These are phyloP conservation scores for Rhodofomes roseus DNA, from an alignment of 1,284 basidiomycete species.

Conservation along the genomic window DNA sequence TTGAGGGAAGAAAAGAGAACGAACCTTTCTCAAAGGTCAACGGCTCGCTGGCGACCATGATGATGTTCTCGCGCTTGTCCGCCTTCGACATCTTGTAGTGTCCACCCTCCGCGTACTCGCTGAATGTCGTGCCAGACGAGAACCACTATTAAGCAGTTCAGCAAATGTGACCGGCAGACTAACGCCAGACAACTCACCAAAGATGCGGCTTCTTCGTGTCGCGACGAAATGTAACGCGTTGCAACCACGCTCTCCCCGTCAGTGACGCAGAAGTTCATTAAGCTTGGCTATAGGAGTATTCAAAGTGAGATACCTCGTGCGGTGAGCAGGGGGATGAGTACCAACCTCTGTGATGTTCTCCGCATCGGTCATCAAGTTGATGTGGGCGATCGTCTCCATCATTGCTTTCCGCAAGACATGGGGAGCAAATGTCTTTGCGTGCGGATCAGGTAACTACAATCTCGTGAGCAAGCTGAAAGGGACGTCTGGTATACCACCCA, in stretches of 20 bases:
- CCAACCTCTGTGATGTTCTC: conserved; percentile 68
- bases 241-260: conserved; percentile 93
- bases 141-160: conserved; percentile 65
- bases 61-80: conserved; percentile 94
- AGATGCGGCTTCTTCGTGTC: conserved; percentile 90
- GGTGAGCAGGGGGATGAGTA: conserved; percentile 1
- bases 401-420: conserved; percentile 73
- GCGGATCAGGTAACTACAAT: conserved; percentile 72
- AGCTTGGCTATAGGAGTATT: conserved; percentile 65
- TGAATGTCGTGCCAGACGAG: conserved; percentile 91
- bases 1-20: conserved; percentile 23
- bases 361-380: conserved; percentile 78
- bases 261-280: conserved; percentile 96
- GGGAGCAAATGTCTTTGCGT: conserved; percentile 66
- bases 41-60: conserved; percentile 91
- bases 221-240: conserved; percentile 91
- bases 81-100: conserved; percentile 95
- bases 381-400: conserved; percentile 76
- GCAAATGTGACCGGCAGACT: neutral
- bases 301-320: neutral
- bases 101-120: conserved; percentile 84
- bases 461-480: neutral
- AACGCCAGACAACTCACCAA: conserved; percentile 45
- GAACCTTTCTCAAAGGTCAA: conserved; percentile 90
- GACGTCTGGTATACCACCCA: conserved; percentile 24